Evolutionary conservation across 257 asterid genomes (phyloP).

Genomic region (Ocimum tenuiflorum): DNA sequence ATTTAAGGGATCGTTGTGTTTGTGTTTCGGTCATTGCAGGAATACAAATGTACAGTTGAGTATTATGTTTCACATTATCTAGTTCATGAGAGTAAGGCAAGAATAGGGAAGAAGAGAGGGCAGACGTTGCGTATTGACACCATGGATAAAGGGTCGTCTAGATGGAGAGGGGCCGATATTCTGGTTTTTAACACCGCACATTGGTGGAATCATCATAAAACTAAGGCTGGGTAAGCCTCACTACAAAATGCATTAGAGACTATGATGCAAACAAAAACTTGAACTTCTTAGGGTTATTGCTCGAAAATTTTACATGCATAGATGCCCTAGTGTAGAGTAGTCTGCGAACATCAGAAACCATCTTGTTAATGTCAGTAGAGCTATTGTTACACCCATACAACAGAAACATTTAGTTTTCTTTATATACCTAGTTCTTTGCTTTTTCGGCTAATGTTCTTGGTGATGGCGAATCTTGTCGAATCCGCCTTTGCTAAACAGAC

Average conservation of each 20-base stretch:
- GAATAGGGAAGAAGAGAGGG: slow-evolving; percentile 57
- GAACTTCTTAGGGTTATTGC: background rate
- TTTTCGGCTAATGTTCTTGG: too few relatives aligned
- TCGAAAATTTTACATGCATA: background rate
- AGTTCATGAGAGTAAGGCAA: slow-evolving; percentile 78
- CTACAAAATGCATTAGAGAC: background rate
- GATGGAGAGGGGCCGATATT: slow-evolving; percentile 89
- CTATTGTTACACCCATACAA: too few relatives aligned
- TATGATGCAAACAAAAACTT: too few relatives aligned
- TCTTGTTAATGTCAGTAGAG: background rate
- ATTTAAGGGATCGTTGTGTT: background rate
- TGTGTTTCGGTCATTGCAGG: slow-evolving; percentile 35
- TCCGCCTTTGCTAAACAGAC: too few relatives aligned
- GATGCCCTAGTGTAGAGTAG: too few relatives aligned
- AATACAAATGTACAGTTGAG: slow-evolving; percentile 74
- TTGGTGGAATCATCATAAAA: slow-evolving; percentile 91
- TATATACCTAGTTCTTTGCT: too few relatives aligned
- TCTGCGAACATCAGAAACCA: background rate
- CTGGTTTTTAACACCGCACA: slow-evolving; percentile 89
- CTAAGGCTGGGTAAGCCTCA: slow-evolving; percentile 68
- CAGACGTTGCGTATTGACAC: slow-evolving; percentile 74
- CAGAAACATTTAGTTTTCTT: too few relatives aligned
- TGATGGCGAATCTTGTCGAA: too few relatives aligned
- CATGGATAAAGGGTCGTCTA: slow-evolving; percentile 72
- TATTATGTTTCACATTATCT: slow-evolving; percentile 74